Conservation (phyloP, 306 rosid genomes). For the Quillaja saponaria region DNA sequence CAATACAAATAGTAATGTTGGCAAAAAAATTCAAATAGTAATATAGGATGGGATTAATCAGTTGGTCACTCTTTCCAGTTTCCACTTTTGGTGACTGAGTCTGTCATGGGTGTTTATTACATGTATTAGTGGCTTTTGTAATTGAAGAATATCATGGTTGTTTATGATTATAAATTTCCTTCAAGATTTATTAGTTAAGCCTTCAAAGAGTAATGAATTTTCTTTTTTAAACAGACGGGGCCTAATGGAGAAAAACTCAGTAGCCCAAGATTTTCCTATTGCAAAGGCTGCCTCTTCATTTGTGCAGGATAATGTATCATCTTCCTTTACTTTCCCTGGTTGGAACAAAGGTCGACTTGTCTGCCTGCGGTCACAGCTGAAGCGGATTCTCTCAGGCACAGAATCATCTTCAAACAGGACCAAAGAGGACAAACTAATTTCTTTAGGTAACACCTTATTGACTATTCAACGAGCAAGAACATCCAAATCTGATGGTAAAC, state of each 20-base stretch:
- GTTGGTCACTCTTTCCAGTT: no score
- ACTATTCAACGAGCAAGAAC: slow-evolving; percentile 43
- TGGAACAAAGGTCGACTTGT: slow-evolving; percentile 93
- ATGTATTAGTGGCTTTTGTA: no score
- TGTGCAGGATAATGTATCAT: slow-evolving; percentile 62
- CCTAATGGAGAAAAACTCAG: slow-evolving; percentile 60
- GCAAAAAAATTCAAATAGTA: no score
- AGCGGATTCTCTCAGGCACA: slow-evolving; percentile 54
- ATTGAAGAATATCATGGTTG: no score
- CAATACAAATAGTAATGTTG: no score
- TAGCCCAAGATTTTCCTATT: slow-evolving; percentile 54
- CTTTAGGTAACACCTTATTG: slow-evolving; percentile 55
- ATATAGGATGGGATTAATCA: no score
- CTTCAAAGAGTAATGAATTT: slow-evolving; percentile 33
- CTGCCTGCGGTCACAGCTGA: slow-evolving; percentile 80
- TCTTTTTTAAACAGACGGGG: slow-evolving; percentile 70
- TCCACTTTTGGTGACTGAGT: no score
- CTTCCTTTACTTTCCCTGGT: slow-evolving; percentile 61
- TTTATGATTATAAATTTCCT: no score
- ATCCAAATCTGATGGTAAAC: slow-evolving; percentile 46
- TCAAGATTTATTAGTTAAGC: no score
- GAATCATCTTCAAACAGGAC: slow-evolving; percentile 55
- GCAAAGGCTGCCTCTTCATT: slow-evolving; percentile 77
- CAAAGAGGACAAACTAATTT: slow-evolving; percentile 44
- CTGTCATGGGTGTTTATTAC: no score